A percentile compares a stretch with the other conserved stretches of the same genome.
Conservation (phyloP, 2,329 filamentous ascomycete genomes). For the Rhynchosporium secalis region DNA sequence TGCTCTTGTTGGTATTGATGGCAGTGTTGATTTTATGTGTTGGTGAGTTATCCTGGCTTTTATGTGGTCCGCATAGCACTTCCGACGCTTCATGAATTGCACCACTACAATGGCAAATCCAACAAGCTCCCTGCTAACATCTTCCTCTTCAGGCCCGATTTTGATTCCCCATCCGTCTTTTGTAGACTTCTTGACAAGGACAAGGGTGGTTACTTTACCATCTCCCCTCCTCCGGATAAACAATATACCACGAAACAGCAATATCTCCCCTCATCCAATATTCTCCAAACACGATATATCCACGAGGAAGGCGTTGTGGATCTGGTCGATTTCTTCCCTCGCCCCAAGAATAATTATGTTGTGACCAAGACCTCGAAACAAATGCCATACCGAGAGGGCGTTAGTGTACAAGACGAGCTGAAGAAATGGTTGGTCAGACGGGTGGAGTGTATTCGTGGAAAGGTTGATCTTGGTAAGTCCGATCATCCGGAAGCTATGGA, state of each 20-base stretch:
- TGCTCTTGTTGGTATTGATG: constrained; percentile 72
- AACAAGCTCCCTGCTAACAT: not conserved
- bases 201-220: constrained; percentile 72
- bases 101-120: not conserved
- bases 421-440: constrained; percentile 71
- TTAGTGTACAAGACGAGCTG: constrained; percentile 58
- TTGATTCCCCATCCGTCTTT: constrained; percentile 76
- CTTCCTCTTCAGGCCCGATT: constrained; percentile 60
- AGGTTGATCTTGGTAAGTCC: constrained; percentile 56
- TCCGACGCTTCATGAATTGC: too few relatives aligned
- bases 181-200: constrained; percentile 72
- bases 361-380: constrained; percentile 50
- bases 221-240: constrained; percentile 54
- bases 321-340: constrained; percentile 73
- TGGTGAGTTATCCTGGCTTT: constrained; percentile 53
- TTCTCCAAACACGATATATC: constrained; percentile 76
- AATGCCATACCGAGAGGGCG: constrained; percentile 55
- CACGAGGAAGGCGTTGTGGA: constrained; percentile 74
- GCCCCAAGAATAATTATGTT: constrained; percentile 60
- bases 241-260: constrained; percentile 72
- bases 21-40: constrained; percentile 76
- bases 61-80: not conserved
- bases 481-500: not conserved
- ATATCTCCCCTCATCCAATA: constrained; percentile 73
- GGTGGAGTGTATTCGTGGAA: constrained; percentile 70